These are phyloP conservation scores for Lycium barbarum DNA, from an alignment of 257 asterid genomes.

Conservation along the genomic window DNA sequence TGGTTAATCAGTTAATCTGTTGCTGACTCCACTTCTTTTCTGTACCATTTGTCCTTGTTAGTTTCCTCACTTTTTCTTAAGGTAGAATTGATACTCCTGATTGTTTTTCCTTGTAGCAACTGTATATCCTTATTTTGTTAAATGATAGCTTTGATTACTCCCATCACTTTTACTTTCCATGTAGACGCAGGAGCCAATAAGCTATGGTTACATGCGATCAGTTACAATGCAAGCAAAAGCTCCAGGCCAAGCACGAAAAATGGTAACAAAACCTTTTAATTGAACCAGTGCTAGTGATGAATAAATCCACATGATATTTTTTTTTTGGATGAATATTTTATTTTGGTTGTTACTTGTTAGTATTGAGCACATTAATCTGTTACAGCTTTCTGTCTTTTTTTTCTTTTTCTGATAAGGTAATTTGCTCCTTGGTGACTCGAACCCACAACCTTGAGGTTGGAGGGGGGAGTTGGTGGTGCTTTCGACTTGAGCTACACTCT, in stretches of 20 bases:
- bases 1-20: not conserved
- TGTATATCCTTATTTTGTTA: slow-evolving; percentile 7
- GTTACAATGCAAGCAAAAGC: slow-evolving; percentile 60
- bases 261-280: slow-evolving; percentile 51
- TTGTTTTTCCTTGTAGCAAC: slow-evolving; percentile 6
- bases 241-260: slow-evolving; percentile 60
- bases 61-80: not conserved
- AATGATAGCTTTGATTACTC: slow-evolving; percentile 29
- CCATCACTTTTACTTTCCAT: slow-evolving; percentile 31
- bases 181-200: slow-evolving; percentile 54
- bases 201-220: slow-evolving; percentile 56
- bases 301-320: not conserved
- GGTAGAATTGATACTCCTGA: not conserved
- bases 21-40: not conserved
- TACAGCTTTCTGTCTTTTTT: not conserved
- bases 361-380: not conserved
- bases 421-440: not conserved
- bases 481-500: not conserved
- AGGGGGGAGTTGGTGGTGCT: not conserved
- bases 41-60: not conserved
- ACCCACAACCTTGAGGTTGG: not conserved
- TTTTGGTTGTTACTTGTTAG: not conserved
- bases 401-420: not conserved
- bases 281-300: not conserved
- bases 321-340: not conserved